Conservation (phyloP, 306 rosid genomes). For the Rosa lucieae region DNA sequence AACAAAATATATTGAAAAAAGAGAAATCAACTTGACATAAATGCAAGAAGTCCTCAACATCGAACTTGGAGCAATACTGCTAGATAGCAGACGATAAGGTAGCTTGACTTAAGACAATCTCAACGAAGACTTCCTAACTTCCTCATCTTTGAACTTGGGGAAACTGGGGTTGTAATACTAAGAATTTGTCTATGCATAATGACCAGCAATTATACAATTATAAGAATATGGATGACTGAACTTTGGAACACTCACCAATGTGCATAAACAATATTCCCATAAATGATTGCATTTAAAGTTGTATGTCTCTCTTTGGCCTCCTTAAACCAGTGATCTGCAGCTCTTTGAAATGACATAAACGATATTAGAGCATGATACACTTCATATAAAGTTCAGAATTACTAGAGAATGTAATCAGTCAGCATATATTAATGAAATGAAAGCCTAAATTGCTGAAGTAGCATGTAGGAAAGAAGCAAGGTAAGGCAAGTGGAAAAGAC, state of each 20-base stretch:
- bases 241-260: conserved; percentile 60
- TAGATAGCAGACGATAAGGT: background rate
- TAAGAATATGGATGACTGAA: conserved; percentile 16
- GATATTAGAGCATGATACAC: conserved; percentile 41
- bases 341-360: conserved; percentile 69
- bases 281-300: conserved; percentile 78
- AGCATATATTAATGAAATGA: conserved; percentile 10
- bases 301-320: conserved; percentile 78
- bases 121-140: background rate
- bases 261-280: conserved; percentile 89
- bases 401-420: conserved; percentile 19
- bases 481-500: background rate
- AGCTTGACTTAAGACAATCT: background rate
- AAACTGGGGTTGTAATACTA: background rate
- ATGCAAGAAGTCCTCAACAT: conserved; percentile 3
- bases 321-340: conserved; percentile 94
- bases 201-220: conserved; percentile 11
- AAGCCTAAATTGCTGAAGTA: conserved; percentile 6
- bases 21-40: conserved; percentile 15
- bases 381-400: background rate
- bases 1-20: conserved; percentile 18
- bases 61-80: background rate
- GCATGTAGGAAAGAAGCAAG: conserved; percentile 7
- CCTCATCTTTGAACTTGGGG: background rate
- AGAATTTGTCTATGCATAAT: conserved; percentile 4